A percentile compares a stretch with the other conserved stretches of the same genome.
These are phyloP conservation scores for Aureobasidium sp. DNA, from an alignment of 2,329 filamentous ascomycete species.

Conservation along the genomic window DNA sequence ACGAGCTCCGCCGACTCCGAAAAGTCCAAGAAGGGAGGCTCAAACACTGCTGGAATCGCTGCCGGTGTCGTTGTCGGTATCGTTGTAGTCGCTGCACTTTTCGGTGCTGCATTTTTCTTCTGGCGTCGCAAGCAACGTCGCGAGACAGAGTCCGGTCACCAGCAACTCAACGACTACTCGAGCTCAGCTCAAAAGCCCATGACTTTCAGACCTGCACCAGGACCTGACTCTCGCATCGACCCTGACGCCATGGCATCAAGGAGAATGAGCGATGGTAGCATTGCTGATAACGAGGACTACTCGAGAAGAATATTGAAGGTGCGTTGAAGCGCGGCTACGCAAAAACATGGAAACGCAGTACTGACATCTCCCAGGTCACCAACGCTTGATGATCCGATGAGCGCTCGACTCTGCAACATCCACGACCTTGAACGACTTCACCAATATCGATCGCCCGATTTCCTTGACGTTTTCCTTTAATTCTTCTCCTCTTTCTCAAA, in stretches of 20 bases:
- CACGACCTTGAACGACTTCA: conserved; percentile 46
- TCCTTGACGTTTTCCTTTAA: conserved; percentile 18
- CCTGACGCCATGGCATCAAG: conserved; percentile 73
- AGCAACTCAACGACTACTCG: conserved; percentile 70
- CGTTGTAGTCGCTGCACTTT: conserved; percentile 57
- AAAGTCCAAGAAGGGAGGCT: conserved; percentile 31
- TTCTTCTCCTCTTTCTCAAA: background rate
- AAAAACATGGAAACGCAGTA: conserved; percentile 17
- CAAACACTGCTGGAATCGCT: conserved; percentile 69
- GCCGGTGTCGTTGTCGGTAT: conserved; percentile 83
- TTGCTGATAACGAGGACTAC: conserved; percentile 95
- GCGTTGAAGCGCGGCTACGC: conserved; percentile 26
- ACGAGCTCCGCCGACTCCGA: conserved; percentile 48
- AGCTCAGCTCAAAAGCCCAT: conserved; percentile 56
- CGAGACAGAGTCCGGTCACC: conserved; percentile 76
- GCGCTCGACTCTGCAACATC: conserved; percentile 42
- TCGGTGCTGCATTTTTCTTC: conserved; percentile 65
- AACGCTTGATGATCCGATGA: conserved; percentile 16
- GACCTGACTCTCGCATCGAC: conserved; percentile 75
- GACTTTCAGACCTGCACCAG: conserved; percentile 42
- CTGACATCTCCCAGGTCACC: conserved; percentile 17
- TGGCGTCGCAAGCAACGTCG: conserved; percentile 63
- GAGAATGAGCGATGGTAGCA: conserved; percentile 87
- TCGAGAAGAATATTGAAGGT: conserved; percentile 93
- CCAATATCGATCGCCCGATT: conserved; percentile 39